Evolutionary conservation across 129 eudicot genomes (phyloP).

Genomic region (Helianthus tuberosus): DNA sequence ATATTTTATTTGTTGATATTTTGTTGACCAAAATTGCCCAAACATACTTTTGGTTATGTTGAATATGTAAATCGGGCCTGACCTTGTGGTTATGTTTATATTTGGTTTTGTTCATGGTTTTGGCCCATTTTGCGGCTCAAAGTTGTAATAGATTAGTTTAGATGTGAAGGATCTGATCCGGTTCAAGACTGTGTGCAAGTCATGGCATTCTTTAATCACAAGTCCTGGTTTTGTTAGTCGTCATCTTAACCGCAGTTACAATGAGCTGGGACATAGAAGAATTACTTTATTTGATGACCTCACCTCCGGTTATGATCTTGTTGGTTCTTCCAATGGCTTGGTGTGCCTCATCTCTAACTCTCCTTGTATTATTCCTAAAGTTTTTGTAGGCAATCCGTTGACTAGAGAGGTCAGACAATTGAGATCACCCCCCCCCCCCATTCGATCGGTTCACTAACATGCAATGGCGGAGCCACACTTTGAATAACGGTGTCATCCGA

Average conservation of each 20-base stretch:
- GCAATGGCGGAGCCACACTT: too few relatives aligned
- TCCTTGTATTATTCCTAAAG: neutral
- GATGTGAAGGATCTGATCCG: neutral
- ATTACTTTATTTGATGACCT: neutral
- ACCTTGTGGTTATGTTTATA: too few relatives aligned
- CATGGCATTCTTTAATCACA: slow-evolving; percentile 5
- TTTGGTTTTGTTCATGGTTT: too few relatives aligned
- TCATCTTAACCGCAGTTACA: neutral
- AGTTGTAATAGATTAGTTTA: too few relatives aligned
- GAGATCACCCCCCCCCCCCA: too few relatives aligned
- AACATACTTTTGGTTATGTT: too few relatives aligned
- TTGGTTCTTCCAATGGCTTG: slow-evolving; percentile 1
- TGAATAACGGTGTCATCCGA: too few relatives aligned
- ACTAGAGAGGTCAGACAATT: neutral
- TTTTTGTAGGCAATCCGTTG: slow-evolving; percentile 1
- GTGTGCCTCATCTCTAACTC: neutral
- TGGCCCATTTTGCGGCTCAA: too few relatives aligned
- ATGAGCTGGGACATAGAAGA: neutral
- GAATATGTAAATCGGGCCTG: too few relatives aligned
- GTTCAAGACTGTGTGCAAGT: neutral
- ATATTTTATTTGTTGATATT: too few relatives aligned
- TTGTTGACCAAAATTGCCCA: too few relatives aligned
- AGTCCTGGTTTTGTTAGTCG: neutral
- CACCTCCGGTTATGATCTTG: neutral
- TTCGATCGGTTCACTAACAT: neutral